These are phyloP conservation scores for Fagopyrum esculentum DNA, from an alignment of 148 eudicot genomes.

Conservation along the genomic window DNA sequence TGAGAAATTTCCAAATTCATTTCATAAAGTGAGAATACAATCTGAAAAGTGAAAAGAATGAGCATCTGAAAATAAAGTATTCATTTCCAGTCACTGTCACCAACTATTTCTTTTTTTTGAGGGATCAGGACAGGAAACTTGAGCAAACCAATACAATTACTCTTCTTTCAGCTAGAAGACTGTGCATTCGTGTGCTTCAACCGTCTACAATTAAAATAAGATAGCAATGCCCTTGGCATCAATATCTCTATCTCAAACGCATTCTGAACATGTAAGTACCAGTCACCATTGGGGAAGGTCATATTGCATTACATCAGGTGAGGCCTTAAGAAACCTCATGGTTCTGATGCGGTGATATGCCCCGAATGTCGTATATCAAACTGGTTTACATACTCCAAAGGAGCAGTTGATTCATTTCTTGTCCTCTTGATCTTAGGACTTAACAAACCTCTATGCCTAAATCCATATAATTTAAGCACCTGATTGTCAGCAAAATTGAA, in stretches of 20 bases:
- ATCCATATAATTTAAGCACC: constrained; percentile 74
- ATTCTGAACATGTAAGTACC: neutral
- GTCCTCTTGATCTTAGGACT: constrained; percentile 81
- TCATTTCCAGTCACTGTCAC: constrained; percentile 17
- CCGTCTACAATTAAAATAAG: neutral
- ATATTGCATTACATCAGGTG: constrained; percentile 15
- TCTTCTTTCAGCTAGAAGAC: constrained; percentile 6
- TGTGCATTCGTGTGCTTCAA: constrained; percentile 4
- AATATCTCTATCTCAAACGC: neutral
- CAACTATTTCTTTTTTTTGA: neutral
- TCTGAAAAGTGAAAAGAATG: constrained; percentile 13
- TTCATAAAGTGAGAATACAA: constrained; percentile 9
- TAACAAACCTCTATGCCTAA: constrained; percentile 72
- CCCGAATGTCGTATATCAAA: constrained; percentile 48
- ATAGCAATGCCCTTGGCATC: constrained; percentile 10
- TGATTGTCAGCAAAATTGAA: constrained; percentile 93
- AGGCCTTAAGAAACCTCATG: constrained; percentile 13
- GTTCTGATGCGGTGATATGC: constrained; percentile 25
- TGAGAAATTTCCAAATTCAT: constrained; percentile 11
- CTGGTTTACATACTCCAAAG: constrained; percentile 53
- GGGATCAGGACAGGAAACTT: constrained; percentile 10
- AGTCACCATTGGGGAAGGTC: constrained; percentile 12
- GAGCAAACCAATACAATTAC: constrained; percentile 15
- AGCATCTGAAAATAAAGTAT: constrained; percentile 14
- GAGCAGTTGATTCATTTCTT: constrained; percentile 57